Evolutionary conservation across 768 basidiomycete genomes (phyloP), one percentile per base, ranked within the genome.

Genomic region (Dioszegia crocea): DNA sequence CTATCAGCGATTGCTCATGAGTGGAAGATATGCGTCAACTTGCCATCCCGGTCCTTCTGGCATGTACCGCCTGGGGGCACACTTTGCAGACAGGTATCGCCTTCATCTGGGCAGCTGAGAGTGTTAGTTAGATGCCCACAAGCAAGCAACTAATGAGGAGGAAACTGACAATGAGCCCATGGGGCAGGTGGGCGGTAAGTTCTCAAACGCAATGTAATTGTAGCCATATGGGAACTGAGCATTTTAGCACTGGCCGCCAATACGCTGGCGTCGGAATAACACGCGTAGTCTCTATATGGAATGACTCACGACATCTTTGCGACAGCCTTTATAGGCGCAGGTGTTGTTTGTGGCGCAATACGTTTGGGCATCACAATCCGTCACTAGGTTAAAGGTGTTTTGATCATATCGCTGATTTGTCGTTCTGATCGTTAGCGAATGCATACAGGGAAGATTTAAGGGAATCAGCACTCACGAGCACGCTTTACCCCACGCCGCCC

Each of bases 11-110:
- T 52, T 12, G 21, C 46, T 43, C 57, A 33, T 27, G 31, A 43
- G 48, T 12, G 23, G 1, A 36, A 49, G 54, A 29, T 23, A n/a
- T n/a, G n/a, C n/a, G n/a, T 46, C 53, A 46, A 68, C 81, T 55
- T 59, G 88, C 90, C 89, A 76, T 92, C 90, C 53, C 90, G 85
- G 71, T 91, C 88, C 59, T 92, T 83, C 76, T 92, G 89, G 78
- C 90, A 92, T 27, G 81, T 71, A 61, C 84, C 85, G 26, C 81
- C 85, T 2, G 89, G 84, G 0, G 82, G 56, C 16, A 88, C 78
- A 31, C 86, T 65, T 4, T 77, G 62, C 68, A 85, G 83, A 78
- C 90, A 93, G 8, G 75, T 78, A 63, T 85, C 84, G 59, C 83
- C 84, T 78, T 91, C 91, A 67, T 92, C 89, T 0, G 89, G 89